Evolutionary conservation across 495 filamentous ascomycete species (phyloP).

Genomic region (Talaromyces liani): DNA sequence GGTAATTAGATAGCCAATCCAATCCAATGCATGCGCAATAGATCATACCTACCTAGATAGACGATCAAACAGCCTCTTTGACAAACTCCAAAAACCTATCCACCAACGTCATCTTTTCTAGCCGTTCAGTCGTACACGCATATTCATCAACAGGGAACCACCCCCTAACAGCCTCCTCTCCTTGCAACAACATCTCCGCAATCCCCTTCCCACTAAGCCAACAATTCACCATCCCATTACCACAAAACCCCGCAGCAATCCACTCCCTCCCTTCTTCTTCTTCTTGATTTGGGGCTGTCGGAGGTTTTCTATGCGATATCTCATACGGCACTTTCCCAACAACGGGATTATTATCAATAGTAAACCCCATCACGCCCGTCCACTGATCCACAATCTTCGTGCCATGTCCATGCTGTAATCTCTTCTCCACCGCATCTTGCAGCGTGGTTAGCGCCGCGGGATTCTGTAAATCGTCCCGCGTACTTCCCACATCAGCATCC

Average conservation of each 20-base stretch:
- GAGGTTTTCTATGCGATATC: conserved; percentile 17
- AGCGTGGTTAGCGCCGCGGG: conserved; percentile 2
- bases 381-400: conserved; percentile 18
- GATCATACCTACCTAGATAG: not conserved
- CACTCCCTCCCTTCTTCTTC: conserved; percentile 23
- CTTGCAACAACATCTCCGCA: conserved; percentile 27
- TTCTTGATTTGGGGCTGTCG: not conserved
- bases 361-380: conserved; percentile 39
- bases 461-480: conserved; percentile 7
- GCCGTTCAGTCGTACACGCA: conserved; percentile 3
- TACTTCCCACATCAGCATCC: conserved; percentile 6
- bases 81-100: conserved; percentile 1
- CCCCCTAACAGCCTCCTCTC: conserved; percentile 9
- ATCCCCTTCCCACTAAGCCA: conserved; percentile 38
- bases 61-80: not conserved
- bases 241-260: conserved; percentile 38
- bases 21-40: not conserved
- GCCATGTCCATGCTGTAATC: conserved; percentile 5
- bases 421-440: conserved; percentile 3
- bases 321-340: conserved; percentile 31
- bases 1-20: not conserved
- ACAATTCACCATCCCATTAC: conserved; percentile 41
- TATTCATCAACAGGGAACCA: conserved; percentile 25
- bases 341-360: conserved; percentile 37
- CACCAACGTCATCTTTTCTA: not conserved